Conservation (phyloP, 108 stramenopile genomes). For the Aurantiochytrium sp. region DNA sequence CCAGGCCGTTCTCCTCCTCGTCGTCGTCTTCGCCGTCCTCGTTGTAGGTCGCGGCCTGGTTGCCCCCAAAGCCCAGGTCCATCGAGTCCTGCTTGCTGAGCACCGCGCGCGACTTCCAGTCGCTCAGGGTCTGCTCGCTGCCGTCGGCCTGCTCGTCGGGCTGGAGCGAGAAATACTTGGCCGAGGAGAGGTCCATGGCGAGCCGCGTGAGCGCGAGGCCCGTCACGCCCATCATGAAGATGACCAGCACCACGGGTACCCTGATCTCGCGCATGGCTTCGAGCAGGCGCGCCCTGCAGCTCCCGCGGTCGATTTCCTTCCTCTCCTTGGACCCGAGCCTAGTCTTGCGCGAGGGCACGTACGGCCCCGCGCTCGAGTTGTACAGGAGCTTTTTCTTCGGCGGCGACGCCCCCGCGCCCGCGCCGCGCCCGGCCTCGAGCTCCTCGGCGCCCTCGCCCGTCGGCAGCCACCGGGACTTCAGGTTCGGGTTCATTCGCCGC, state of each 20-base stretch:
- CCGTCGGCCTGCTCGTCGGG: neutral
- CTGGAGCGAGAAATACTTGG: neutral
- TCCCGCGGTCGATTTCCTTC: too few species aligned
- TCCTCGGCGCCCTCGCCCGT: neutral
- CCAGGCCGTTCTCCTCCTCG: too few species aligned
- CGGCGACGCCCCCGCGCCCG: neutral
- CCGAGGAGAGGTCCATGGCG: neutral
- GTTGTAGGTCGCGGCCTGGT: too few species aligned
- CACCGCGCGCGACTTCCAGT: too few species aligned
- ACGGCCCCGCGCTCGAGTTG: neutral
- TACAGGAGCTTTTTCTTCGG: neutral
- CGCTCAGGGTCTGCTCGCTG: too few species aligned
- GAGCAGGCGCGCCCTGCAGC: neutral
- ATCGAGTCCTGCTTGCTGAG: too few species aligned
- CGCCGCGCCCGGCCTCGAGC: neutral
- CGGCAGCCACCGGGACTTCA: neutral
- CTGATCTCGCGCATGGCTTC: neutral
- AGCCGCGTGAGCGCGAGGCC: neutral
- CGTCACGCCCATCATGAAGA: neutral
- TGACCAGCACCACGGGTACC: neutral
- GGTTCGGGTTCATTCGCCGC: neutral
- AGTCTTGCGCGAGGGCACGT: too few species aligned
- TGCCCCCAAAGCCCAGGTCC: too few species aligned
- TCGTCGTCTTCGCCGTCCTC: too few species aligned
- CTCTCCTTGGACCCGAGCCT: too few species aligned